phyloP scores from a whole-genome alignment of 352 stramenopile species.

The Thraustochytrium striatum region DNA sequence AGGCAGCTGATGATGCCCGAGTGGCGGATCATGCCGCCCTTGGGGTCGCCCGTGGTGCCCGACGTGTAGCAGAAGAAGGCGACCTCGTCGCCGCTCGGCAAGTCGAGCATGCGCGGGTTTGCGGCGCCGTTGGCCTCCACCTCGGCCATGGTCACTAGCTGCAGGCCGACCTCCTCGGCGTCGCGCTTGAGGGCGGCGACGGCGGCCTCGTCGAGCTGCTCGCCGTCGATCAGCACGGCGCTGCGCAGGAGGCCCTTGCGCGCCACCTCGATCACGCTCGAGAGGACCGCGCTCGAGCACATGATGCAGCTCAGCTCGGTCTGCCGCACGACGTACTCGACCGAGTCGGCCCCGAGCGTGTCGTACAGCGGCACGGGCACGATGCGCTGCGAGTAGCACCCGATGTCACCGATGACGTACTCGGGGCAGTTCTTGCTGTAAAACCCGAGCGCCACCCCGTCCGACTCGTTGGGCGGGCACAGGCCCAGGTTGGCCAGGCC shows the following conservation, averaged over 20 bases:
- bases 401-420: slow-evolving; percentile 27
- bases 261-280: slow-evolving; percentile 35
- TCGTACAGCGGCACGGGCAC: slow-evolving; percentile 55
- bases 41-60: slow-evolving; percentile 87
- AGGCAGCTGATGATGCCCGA: slow-evolving; percentile 64
- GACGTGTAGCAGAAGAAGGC: slow-evolving; percentile 92
- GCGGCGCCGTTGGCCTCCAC: slow-evolving; percentile 33
- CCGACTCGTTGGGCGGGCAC: slow-evolving; percentile 14
- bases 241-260: slow-evolving; percentile 31
- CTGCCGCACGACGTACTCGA: slow-evolving; percentile 74
- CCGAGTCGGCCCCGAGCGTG: slow-evolving; percentile 70
- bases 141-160: slow-evolving; percentile 51
- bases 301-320: slow-evolving; percentile 66
- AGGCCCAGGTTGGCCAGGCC: slow-evolving; percentile 6
- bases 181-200: slow-evolving; percentile 55
- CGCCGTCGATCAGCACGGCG: slow-evolving; percentile 52
- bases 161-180: slow-evolving; percentile 62
- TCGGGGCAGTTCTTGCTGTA: slow-evolving; percentile 39
- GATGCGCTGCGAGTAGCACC: slow-evolving; percentile 21
- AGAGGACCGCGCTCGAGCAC: slow-evolving; percentile 54
- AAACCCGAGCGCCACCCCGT: neutral
- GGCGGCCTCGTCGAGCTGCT: neutral
- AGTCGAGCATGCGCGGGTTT: slow-evolving; percentile 53
- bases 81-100: slow-evolving; percentile 68
- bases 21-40: slow-evolving; percentile 91